These are phyloP conservation scores for Hydnomerulius pinastri DNA, from an alignment of 768 basidiomycete species.

Conservation along the genomic window DNA sequence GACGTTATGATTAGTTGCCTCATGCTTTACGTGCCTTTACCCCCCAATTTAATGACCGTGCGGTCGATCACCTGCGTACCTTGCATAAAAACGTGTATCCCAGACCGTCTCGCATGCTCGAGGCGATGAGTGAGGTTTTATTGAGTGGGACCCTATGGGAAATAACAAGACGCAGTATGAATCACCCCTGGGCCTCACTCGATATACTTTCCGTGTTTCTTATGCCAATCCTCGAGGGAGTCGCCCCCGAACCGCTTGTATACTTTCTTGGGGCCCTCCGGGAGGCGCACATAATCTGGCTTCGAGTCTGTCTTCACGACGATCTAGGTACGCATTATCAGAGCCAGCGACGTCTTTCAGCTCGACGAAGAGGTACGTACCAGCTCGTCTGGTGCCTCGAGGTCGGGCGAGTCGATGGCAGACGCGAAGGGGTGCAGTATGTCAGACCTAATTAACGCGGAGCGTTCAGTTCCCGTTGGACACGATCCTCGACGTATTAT, in stretches of 20 bases:
- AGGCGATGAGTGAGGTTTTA: too few relatives aligned
- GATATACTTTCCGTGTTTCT: constrained; percentile 47
- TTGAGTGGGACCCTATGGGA: too few relatives aligned
- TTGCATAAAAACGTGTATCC: too few relatives aligned
- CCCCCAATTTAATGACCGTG: too few relatives aligned
- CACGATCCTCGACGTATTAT: neutral
- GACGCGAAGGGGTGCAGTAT: constrained; percentile 69
- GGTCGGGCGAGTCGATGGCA: constrained; percentile 61
- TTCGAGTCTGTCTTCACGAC: constrained; percentile 50
- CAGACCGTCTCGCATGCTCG: too few relatives aligned
- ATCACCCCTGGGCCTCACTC: too few relatives aligned
- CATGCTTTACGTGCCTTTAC: too few relatives aligned
- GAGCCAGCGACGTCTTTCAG: neutral
- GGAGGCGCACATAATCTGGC: constrained; percentile 62
- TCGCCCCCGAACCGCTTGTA: constrained; percentile 45
- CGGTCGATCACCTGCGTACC: too few relatives aligned
- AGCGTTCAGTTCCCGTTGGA: neutral
- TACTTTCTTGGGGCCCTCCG: constrained; percentile 53
- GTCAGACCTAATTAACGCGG: constrained; percentile 51
- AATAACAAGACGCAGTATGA: too few relatives aligned
- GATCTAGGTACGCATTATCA: constrained; percentile 34
- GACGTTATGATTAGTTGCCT: too few relatives aligned
- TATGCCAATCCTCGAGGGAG: constrained; percentile 64
- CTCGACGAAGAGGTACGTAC: constrained; percentile 33
- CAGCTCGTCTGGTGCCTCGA: constrained; percentile 51